A percentile compares a stretch with the other conserved stretches of the same genome.
Evolutionary conservation across 164 flowering plant species (phyloP).

Genomic region (grape (Vitis vinifera)): DNA sequence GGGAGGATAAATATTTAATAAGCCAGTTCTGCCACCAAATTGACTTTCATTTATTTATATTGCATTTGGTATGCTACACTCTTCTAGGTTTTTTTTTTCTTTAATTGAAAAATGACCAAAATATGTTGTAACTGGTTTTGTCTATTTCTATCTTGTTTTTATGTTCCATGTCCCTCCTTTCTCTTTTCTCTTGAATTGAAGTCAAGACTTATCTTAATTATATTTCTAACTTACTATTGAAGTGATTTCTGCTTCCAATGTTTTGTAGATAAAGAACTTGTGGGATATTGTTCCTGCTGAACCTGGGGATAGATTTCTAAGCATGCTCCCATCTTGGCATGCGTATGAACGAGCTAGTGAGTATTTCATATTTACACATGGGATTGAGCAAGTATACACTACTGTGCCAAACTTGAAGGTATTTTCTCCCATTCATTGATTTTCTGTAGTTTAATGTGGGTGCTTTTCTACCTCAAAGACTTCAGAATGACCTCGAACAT

Average conservation of each 20-base stretch:
- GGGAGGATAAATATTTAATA: too few species aligned
- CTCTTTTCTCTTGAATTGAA: too few species aligned
- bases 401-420: conserved; percentile 80
- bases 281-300: conserved; percentile 77
- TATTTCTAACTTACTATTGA: neutral
- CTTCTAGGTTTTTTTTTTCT: too few species aligned
- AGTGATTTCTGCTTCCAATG: neutral
- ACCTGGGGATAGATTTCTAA: conserved; percentile 79
- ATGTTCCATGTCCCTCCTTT: too few species aligned
- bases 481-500: neutral
- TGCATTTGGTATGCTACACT: too few species aligned
- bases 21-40: too few species aligned
- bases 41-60: too few species aligned
- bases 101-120: too few species aligned
- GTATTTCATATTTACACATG: conserved; percentile 74
- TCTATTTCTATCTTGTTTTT: too few species aligned
- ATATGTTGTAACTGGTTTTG: too few species aligned
- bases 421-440: conserved; percentile 6
- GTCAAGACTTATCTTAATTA: too few species aligned
- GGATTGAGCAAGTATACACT: conserved; percentile 86
- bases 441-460: neutral
- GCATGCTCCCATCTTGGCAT: conserved; percentile 99
- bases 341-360: conserved; percentile 91
- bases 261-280: conserved; percentile 59
- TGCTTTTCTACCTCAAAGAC: neutral